Base-by-base conservation (phyloP, 2,329 filamentous ascomycete genomes). In the Colletotrichum shisoi region DNA sequence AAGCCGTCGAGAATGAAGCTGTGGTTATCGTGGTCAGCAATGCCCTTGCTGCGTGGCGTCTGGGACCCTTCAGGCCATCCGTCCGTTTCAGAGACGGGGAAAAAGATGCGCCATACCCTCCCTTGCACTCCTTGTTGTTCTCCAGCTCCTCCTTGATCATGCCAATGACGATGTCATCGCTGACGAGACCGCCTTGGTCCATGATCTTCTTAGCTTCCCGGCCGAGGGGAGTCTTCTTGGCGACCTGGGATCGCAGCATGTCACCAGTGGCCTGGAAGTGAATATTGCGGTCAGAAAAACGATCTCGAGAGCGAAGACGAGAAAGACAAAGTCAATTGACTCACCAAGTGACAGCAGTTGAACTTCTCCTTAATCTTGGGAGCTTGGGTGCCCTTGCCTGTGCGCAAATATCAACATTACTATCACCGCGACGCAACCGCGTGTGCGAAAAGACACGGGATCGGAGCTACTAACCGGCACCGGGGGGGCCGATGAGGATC, bases 141-240 rank as follows among this genome's bases (percentile, higher is more conserved):
- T 96, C 91, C 58, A 99, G 87, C 86, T 99, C 94, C 79, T 90
- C 91, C 88, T 95, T 94, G 85, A 99, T 99, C 95, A 99, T 99
- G 81, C 94, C 93, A 80, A 99, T 92, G 87, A 99, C 94, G 78
- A 99, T 99, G 78, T 98, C 94, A 81, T 99, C 95, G 80, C 93
- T 96, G 79, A 99, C 95, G 67, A 99, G 89, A 73, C 94, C 94
- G 74, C 95, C 95, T 79, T 94, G 91, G 78, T 99, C 95, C 95
- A 99, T 99, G 81, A 99, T 99, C 89, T 98, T 98, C 90, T 99
- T 99, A 72, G 95, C 95, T 84, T 97, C 93, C 77, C 91, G 88
- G 74, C 95, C 95, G 71, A 99, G 89, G 68, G 91, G 82, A 65
- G 95, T 99, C 89, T 98, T 97, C 84, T 96, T 96, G 72, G 94